Percentiles rank a stretch among this genome's conserved stretches.
phyloP scores from a whole-genome alignment of 2,329 filamentous ascomycete genomes.

The Xylaria sp. region DNA sequence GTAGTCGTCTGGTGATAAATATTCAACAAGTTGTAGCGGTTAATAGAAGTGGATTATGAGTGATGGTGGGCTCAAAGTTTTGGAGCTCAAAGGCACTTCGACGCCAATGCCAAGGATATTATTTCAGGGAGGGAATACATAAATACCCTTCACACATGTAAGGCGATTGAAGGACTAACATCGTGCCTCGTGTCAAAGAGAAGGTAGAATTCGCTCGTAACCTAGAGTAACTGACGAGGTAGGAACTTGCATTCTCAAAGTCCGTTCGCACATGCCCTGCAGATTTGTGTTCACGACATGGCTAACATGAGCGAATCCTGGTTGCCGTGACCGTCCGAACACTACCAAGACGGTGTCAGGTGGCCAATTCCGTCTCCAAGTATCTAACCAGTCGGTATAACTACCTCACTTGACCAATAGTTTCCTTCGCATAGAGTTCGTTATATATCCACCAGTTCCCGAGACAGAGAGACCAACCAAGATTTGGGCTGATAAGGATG shows the following conservation, averaged over 20 bases:
- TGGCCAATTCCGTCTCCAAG: not conserved
- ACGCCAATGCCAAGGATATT: not conserved
- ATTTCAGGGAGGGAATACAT: not conserved
- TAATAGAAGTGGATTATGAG: not conserved
- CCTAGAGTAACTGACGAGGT: not conserved
- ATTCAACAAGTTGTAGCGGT: not conserved
- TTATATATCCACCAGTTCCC: slow-evolving; percentile 14
- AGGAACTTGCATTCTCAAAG: slow-evolving; percentile 13
- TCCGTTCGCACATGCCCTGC: slow-evolving; percentile 21
- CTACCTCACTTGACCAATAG: not conserved
- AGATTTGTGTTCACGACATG: slow-evolving; percentile 1
- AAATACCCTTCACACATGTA: slow-evolving; percentile 3
- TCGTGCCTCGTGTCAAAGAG: too few relatives aligned
- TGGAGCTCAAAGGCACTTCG: not conserved
- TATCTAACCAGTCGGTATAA: slow-evolving; percentile 10
- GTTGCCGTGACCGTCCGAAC: not conserved
- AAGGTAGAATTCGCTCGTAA: not conserved
- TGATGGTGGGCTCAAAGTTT: not conserved
- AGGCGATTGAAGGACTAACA: not conserved
- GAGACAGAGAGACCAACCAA: slow-evolving; percentile 18
- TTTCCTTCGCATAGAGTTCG: not conserved
- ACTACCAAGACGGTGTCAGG: not conserved
- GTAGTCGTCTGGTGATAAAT: not conserved
- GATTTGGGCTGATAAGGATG: slow-evolving; percentile 5
- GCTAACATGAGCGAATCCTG: not conserved